Percentiles rank a stretch among this genome's conserved stretches.
Evolutionary conservation across 768 basidiomycete species (phyloP).

Genomic region (Candolleomyces efflorescens): DNA sequence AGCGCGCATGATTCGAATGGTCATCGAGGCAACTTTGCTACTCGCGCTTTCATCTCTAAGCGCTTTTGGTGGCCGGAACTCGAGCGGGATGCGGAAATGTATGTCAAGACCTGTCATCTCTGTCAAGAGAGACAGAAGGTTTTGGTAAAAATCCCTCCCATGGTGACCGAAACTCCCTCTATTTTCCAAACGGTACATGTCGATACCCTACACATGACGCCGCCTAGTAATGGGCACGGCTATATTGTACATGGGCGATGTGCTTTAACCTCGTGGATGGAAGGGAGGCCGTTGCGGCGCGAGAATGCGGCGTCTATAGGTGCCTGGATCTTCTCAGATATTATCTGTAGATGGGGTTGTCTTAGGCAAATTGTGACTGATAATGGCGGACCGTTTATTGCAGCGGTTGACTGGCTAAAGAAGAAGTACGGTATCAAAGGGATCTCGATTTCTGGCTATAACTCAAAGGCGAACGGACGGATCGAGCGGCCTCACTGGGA

Average conservation of each 20-base stretch:
- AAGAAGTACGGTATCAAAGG: slow-evolving; percentile 26
- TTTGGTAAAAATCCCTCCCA: slow-evolving; percentile 21
- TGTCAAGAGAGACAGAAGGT: slow-evolving; percentile 27
- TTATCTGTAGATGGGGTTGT: neutral
- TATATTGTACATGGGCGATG: too few species aligned
- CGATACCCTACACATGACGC: too few species aligned
- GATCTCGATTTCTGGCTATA: slow-evolving; percentile 37
- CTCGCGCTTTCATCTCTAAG: slow-evolving; percentile 12
- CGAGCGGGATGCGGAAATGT: slow-evolving; percentile 24
- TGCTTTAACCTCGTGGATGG: too few species aligned
- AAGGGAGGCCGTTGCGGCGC: slow-evolving; percentile 15
- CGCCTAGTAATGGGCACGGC: too few species aligned
- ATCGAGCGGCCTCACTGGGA: slow-evolving; percentile 26
- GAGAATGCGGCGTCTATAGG: slow-evolving; percentile 14
- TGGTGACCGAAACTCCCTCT: slow-evolving; percentile 15
- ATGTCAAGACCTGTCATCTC: slow-evolving; percentile 28
- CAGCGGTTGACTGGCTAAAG: slow-evolving; percentile 12
- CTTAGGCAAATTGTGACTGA: slow-evolving; percentile 32
- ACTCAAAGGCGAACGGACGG: slow-evolving; percentile 32
- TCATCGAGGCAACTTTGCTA: slow-evolving; percentile 17
- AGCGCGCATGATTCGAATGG: neutral
- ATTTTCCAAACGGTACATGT: slow-evolving; percentile 14
- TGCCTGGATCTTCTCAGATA: slow-evolving; percentile 18
- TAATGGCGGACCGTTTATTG: slow-evolving; percentile 22
- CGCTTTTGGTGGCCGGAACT: slow-evolving; percentile 27